Evolutionary conservation across 768 basidiomycete genomes (phyloP), one percentile per base, ranked within the genome.

Genomic region (Tricholoma terreum): DNA sequence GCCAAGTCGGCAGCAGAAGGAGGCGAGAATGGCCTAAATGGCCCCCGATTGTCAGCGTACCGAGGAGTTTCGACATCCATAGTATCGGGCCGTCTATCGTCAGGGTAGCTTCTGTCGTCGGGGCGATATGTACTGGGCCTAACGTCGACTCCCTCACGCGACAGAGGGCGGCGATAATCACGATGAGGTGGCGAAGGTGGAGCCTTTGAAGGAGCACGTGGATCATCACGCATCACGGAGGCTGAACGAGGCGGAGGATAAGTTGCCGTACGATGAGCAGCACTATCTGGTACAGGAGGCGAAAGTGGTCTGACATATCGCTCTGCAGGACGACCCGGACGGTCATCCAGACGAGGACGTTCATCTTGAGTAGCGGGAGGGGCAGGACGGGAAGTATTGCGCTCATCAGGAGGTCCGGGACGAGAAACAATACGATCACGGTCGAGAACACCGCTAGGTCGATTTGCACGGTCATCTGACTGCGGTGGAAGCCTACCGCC

Each of bases 21-120:
- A 6, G 74, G 71, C 19, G 67, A 69, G 54, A 71, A 69, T 42
- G 63, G 68, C 57, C 75, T 61, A 50, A 64, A 56, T 53, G 71
- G 17, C 48, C 60, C 54, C 17, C 65, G 68, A n/a, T 68, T 57
- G 17, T 76, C 77, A 30, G 69, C 67, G 50, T 72, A 77, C 4
- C 77, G 74, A 33, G 64, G 30, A 15, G 61, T 40, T 55, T 76
- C 74, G 38, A 75, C 60, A 50, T 75, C 74, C 56, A 74, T 62
- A 36, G 68, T 42, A 42, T 76, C 74, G 56, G 69, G 49, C 21
- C 76, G 71, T 57, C 77, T 69, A 57, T 74, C 71, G 53, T 75
- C 76, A 59, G 61, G 49, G 43, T 71, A 71, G 10, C 49, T 56
- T 61, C 74, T 71, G 38, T 75, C 73, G 31, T 80, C 76, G 22